Conservation (phyloP, 805 yeast species). For the Clavispora fructus region DNA sequence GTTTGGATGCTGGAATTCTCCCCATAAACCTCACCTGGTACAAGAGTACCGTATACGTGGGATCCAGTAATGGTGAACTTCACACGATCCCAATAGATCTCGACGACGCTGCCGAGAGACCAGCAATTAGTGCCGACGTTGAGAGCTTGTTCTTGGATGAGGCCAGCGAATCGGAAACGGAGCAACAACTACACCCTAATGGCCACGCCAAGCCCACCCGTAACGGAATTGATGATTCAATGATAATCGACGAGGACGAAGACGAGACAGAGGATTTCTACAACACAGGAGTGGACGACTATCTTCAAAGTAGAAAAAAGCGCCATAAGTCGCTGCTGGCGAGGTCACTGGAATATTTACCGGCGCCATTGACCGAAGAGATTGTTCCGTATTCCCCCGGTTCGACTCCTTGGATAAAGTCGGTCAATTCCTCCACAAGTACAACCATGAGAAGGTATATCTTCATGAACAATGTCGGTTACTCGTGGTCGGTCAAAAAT, state of each 20-base stretch:
- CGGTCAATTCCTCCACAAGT: conserved; percentile 27
- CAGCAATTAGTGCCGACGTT: conserved; percentile 7
- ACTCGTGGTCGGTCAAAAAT: conserved; percentile 65
- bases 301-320: conserved; percentile 8
- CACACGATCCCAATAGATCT: conserved; percentile 18
- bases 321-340: neutral
- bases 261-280: conserved; percentile 15
- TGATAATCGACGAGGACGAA: conserved; percentile 33
- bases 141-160: conserved; percentile 14
- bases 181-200: conserved; percentile 21
- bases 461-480: conserved; percentile 76
- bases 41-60: conserved; percentile 29
- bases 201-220: conserved; percentile 16
- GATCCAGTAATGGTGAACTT: conserved; percentile 40
- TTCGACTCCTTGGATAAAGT: conserved; percentile 67
- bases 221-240: conserved; percentile 28
- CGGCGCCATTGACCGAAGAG: conserved; percentile 9
- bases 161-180: conserved; percentile 12
- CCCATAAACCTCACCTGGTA: conserved; percentile 28
- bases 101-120: conserved; percentile 1
- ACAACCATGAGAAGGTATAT: conserved; percentile 55
- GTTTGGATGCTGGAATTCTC: conserved; percentile 21
- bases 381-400: conserved; percentile 78
- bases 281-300: conserved; percentile 11
- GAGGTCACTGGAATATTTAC: conserved; percentile 3